Evolutionary conservation across 306 rosid species (phyloP).

Genomic region (Purshia tridentata): DNA sequence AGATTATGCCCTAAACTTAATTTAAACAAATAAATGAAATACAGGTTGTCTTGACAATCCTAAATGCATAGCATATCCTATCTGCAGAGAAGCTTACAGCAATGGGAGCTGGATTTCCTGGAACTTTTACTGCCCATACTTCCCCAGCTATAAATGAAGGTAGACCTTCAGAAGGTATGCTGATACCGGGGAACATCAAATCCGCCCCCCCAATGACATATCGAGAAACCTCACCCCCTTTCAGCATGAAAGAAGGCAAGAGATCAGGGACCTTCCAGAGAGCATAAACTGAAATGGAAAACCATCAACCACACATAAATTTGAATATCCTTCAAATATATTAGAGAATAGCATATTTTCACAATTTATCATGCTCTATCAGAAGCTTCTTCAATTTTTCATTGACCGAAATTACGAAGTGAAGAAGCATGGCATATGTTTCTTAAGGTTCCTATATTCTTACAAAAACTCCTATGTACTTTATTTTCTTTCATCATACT

Average conservation of each 20-base stretch:
- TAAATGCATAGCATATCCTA: neutral
- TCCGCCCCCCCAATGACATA: conserved; percentile 90
- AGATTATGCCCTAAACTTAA: neutral
- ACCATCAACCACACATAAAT: neutral
- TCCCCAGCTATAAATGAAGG: conserved; percentile 74
- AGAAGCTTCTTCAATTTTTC: neutral
- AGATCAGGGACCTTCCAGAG: conserved; percentile 88
- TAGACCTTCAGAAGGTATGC: conserved; percentile 71
- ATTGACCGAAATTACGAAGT: neutral
- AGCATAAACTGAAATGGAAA: conserved; percentile 62
- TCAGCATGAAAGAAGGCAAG: conserved; percentile 73
- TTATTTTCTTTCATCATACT: neutral
- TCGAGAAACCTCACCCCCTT: conserved; percentile 89
- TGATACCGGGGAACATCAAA: conserved; percentile 96
- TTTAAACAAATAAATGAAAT: neutral
- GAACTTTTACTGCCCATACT: conserved; percentile 88
- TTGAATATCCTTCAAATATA: neutral
- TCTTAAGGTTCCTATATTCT: neutral
- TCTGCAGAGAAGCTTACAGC: conserved; percentile 49
- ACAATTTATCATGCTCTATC: neutral
- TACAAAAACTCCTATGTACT: neutral
- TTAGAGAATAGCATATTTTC: neutral
- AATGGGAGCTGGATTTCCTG: conserved; percentile 90
- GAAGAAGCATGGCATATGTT: neutral
- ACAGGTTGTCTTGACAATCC: neutral